A percentile compares a stretch with the other conserved stretches of the same genome.
Conservation (phyloP, 495 filamentous ascomycete genomes). For the Penicillium roqueforti region DNA sequence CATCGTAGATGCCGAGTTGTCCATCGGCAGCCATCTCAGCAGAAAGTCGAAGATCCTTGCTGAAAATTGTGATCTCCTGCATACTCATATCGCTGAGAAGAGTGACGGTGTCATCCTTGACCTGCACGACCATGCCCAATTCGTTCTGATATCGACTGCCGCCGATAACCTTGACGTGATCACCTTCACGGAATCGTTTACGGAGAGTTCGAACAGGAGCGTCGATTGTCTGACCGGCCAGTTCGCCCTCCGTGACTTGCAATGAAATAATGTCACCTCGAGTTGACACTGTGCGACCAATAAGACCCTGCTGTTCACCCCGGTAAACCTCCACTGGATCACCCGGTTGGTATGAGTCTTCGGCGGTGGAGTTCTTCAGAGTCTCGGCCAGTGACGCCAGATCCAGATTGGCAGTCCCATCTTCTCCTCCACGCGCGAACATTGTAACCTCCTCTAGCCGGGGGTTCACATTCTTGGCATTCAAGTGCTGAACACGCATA, state of each 20-base stretch:
- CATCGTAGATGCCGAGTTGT: slow-evolving; percentile 76
- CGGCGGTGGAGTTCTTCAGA: slow-evolving; percentile 70
- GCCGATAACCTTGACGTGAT: slow-evolving; percentile 98
- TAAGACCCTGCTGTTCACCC: slow-evolving; percentile 89
- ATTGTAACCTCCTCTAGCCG: slow-evolving; percentile 91
- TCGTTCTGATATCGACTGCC: slow-evolving; percentile 91
- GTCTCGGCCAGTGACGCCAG: slow-evolving; percentile 83
- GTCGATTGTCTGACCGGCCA: slow-evolving; percentile 81
- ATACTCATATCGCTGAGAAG: slow-evolving; percentile 85
- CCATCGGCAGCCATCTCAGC: slow-evolving; percentile 80
- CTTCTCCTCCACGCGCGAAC: slow-evolving; percentile 82
- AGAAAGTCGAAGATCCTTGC: slow-evolving; percentile 90
- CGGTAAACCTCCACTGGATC: slow-evolving; percentile 94
- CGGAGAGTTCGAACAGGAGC: slow-evolving; percentile 89
- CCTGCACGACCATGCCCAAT: slow-evolving; percentile 93
- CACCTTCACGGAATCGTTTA: slow-evolving; percentile 88
- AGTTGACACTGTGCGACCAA: slow-evolving; percentile 82
- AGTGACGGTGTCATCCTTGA: slow-evolving; percentile 85
- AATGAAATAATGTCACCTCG: slow-evolving; percentile 88
- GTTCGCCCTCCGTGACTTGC: slow-evolving; percentile 75
- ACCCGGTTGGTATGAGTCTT: slow-evolving; percentile 80
- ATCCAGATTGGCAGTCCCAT: slow-evolving; percentile 91
- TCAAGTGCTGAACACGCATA: slow-evolving; percentile 79
- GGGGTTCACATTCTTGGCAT: slow-evolving; percentile 84
- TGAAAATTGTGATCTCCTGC: slow-evolving; percentile 95